Percentiles rank a stretch among this genome's conserved stretches.
Conservation (phyloP, 2,329 filamentous ascomycete genomes). For the Alternaria solani region DNA sequence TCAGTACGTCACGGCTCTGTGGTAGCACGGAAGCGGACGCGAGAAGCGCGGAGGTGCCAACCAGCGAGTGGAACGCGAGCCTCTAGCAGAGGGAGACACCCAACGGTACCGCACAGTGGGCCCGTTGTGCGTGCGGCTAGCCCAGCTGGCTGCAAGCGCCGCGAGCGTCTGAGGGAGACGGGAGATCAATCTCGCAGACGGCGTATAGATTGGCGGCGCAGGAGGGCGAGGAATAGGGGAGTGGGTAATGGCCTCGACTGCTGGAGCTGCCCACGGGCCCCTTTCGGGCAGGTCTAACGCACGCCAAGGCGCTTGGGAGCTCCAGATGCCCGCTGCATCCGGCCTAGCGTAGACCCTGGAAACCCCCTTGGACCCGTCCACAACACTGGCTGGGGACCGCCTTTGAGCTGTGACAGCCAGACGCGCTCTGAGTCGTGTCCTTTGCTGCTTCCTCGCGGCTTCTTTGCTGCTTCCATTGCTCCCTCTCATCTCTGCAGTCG, state of each 20-base stretch:
- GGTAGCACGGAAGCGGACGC: slow-evolving; percentile 10
- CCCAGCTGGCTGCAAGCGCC: neutral
- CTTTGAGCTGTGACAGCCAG: too few species aligned
- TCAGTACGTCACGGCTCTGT: slow-evolving; percentile 13
- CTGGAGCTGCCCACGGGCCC: slow-evolving; percentile 5
- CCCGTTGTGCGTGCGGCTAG: neutral
- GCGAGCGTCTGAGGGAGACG: neutral
- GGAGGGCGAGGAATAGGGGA: neutral
- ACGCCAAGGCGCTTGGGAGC: slow-evolving; percentile 12
- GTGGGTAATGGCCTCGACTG: neutral
- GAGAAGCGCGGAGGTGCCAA: neutral
- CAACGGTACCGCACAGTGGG: slow-evolving; percentile 1
- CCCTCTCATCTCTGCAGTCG: neutral
- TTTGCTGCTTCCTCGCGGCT: too few species aligned
- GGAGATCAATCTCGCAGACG: slow-evolving; percentile 8
- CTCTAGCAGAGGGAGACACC: slow-evolving; percentile 1
- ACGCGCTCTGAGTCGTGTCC: neutral
- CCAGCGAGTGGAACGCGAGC: slow-evolving; percentile 5
- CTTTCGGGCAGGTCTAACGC: slow-evolving; percentile 10
- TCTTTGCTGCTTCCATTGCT: neutral
- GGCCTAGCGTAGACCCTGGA: slow-evolving; percentile 14
- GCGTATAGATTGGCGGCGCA: neutral
- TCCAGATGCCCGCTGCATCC: neutral
- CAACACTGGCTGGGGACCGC: neutral
- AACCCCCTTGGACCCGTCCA: neutral